These are phyloP conservation scores for Sarocladiaceae sp. DNA, from an alignment of 2,329 filamentous ascomycete species.

Conservation along the genomic window DNA sequence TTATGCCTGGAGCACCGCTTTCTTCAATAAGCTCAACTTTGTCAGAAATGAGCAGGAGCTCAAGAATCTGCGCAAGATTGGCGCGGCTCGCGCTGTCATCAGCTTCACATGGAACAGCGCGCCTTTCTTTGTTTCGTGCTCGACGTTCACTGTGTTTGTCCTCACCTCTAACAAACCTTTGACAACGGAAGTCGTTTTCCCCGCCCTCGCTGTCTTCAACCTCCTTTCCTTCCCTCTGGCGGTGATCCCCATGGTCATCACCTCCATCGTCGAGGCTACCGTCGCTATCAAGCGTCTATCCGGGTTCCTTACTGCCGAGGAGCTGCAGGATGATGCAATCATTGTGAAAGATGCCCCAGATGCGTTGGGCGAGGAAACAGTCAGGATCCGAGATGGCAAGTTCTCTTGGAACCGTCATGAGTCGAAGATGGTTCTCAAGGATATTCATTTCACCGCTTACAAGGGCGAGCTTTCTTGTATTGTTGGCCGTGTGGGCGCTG, in stretches of 20 bases:
- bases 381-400: conserved; percentile 74
- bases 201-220: conserved; percentile 87
- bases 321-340: conserved; percentile 82
- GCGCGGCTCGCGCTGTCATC: conserved; percentile 84
- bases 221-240: conserved; percentile 90
- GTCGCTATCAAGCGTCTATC: conserved; percentile 85
- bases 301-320: conserved; percentile 78
- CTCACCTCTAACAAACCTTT: conserved; percentile 73
- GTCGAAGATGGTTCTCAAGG: conserved; percentile 61
- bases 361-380: conserved; percentile 76
- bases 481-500: conserved; percentile 87
- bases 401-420: conserved; percentile 95
- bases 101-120: conserved; percentile 99
- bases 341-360: conserved; percentile 60
- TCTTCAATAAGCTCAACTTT: conserved; percentile 95
- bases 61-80: conserved; percentile 92
- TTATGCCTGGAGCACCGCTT: conserved; percentile 94
- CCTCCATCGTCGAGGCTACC: conserved; percentile 89
- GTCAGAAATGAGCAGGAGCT: conserved; percentile 94
- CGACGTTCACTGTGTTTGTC: conserved; percentile 92
- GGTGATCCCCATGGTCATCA: conserved; percentile 96
- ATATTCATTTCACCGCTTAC: conserved; percentile 81
- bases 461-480: conserved; percentile 93
- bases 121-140: conserved; percentile 94
- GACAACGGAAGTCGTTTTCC: conserved; percentile 93